A percentile compares a stretch with the other conserved stretches of the same genome.
Conservation (phyloP, 73 alveolate species). For the Durusdinium trenchii region DNA sequence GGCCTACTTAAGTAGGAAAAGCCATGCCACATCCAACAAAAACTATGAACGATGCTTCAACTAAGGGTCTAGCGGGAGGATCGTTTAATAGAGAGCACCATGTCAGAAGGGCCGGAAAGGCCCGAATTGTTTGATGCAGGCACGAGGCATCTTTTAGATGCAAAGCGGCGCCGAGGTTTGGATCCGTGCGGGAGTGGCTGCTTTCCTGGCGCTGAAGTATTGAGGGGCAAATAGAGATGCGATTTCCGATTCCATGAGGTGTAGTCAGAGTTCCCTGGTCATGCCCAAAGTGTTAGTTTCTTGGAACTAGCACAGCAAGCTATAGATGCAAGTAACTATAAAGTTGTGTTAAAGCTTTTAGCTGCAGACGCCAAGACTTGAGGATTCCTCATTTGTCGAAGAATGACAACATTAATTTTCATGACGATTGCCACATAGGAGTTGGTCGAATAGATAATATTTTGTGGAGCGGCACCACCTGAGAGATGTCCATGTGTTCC, state of each 20-base stretch:
- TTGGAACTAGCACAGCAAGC: background rate
- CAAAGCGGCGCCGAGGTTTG: conserved; percentile 97
- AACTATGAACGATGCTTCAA: background rate
- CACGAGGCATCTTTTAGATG: background rate
- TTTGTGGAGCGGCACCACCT: background rate
- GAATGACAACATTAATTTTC: background rate
- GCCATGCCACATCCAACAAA: background rate
- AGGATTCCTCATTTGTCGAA: background rate
- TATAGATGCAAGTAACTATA: background rate
- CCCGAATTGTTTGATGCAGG: background rate
- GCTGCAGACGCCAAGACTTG: background rate
- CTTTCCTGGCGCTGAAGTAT: conserved; percentile 99
- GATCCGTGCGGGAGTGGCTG: conserved; percentile 99
- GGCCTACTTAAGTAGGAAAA: background rate
- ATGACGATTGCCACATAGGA: no score
- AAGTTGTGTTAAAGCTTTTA: no score
- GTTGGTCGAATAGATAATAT: background rate
- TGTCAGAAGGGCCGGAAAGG: no score
- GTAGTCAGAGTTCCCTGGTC: background rate
- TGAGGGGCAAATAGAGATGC: no score
- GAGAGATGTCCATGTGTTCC: background rate
- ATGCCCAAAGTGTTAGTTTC: background rate
- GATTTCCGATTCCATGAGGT: background rate
- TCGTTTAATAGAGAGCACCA: no score
- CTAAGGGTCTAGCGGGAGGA: background rate